Evolutionary conservation across 2,329 filamentous ascomycete species (phyloP), one percentile per base, ranked within the genome.

Genomic region (Cytospora chrysosperma): DNA sequence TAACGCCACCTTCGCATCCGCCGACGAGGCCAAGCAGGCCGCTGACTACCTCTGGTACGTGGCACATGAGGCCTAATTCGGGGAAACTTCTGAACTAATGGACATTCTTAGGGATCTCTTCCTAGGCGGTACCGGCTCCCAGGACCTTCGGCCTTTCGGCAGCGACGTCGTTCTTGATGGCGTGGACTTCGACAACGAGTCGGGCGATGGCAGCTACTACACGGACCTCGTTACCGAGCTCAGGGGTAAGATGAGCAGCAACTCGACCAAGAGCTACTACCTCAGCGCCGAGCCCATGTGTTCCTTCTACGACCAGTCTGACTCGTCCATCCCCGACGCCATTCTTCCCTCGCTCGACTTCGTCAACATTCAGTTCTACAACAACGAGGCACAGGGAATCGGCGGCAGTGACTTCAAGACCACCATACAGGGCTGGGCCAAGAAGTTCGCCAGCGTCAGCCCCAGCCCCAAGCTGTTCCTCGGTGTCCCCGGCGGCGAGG

Each of bases 331-430:
- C 17, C 59, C 59, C 7, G 30, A 43, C 32, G 54, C 49, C 26
- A 21, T 62, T 7, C 55, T 65, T 21, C 26, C 56, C 15, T 43
- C 58, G 37, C 26, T 62, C 9, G 40, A 65, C 59, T 65, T 57
- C 12, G 34, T 62, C 12, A 65, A 59, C 63, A 13, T 65, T 5
- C 63, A 65, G 13, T 65, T 65, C 30, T 65, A 65, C 59, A 65
- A 65, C 50, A 56, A 65, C 40, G 40, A 50, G 19, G 7, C 24
- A 4, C 55, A 65, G 19, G 63, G 56, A 1, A 52, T 65, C 12
- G 63, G 63, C 3, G 63, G 59, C 19, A 55, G 26, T 4, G 54
- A 47, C 1, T 65, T 65, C 30, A n/a, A 58, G 8, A 32, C 17
- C 12, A 32, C 24, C 10, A 50, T 65, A 30, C 34, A 62, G n/a